These are phyloP conservation scores for Pseudogymnoascus sp. DNA, from an alignment of 2,329 filamentous ascomycete genomes.

Conservation along the genomic window DNA sequence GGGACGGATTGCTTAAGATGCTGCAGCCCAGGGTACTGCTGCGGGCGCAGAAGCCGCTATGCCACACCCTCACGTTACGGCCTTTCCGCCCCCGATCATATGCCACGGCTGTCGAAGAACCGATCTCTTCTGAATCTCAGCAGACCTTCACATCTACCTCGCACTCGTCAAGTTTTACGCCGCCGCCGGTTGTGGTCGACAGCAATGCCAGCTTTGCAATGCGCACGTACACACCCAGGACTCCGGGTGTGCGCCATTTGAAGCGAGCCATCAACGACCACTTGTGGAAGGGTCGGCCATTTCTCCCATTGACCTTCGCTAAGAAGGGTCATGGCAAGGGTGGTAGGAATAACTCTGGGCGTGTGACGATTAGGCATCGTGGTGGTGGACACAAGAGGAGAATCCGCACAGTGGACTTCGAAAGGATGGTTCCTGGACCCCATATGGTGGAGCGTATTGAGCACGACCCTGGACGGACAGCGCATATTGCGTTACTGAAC, in stretches of 20 bases:
- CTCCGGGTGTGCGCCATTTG: slow-evolving; percentile 85
- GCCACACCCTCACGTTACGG: slow-evolving; percentile 38
- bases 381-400: slow-evolving; percentile 88
- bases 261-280: slow-evolving; percentile 92
- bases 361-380: slow-evolving; percentile 80
- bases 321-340: slow-evolving; percentile 92
- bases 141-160: slow-evolving; percentile 30
- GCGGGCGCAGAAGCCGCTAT: slow-evolving; percentile 35
- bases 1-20: slow-evolving; percentile 36
- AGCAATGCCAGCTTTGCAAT: slow-evolving; percentile 37
- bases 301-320: slow-evolving; percentile 72
- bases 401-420: slow-evolving; percentile 86
- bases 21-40: slow-evolving; percentile 57
- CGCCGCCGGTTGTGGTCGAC: slow-evolving; percentile 36
- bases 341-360: slow-evolving; percentile 79
- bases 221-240: slow-evolving; percentile 86
- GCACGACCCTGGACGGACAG: slow-evolving; percentile 86
- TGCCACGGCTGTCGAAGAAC: slow-evolving; percentile 37
- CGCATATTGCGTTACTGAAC: slow-evolving; percentile 82
- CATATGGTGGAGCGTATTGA: slow-evolving; percentile 91
- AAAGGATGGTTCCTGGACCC: slow-evolving; percentile 66
- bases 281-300: slow-evolving; percentile 86
- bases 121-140: slow-evolving; percentile 30
- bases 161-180: slow-evolving; percentile 31
- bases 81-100: slow-evolving; percentile 41